Conservation (phyloP, 2,329 filamentous ascomycete genomes). For the Claviceps humidiphila region DNA sequence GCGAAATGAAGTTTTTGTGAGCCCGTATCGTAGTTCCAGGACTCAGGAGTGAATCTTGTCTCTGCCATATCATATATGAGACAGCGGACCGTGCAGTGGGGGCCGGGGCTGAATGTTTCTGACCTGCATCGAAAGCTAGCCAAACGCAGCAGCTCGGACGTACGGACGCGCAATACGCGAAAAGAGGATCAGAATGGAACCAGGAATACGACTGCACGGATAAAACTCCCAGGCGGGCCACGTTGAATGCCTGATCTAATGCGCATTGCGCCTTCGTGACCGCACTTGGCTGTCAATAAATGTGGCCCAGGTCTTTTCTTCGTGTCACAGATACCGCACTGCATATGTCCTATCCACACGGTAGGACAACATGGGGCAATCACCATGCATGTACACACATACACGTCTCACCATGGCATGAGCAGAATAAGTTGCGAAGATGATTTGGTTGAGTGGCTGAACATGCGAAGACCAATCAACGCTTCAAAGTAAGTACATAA, state of each 20-base stretch:
- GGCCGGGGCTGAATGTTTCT: neutral
- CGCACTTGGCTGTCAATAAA: neutral
- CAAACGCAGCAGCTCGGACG: neutral
- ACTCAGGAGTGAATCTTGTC: neutral
- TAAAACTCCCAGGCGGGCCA: neutral
- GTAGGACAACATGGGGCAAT: neutral
- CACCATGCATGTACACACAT: neutral
- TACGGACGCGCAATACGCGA: neutral
- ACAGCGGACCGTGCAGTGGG: neutral
- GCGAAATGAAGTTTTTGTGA: no score
- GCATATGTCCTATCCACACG: neutral
- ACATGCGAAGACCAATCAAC: no score
- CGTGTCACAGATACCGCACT: neutral
- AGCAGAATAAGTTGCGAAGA: neutral
- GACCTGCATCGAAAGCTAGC: neutral
- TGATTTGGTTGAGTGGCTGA: no score
- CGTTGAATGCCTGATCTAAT: neutral
- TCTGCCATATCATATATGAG: neutral
- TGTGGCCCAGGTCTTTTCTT: neutral
- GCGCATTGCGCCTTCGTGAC: neutral
- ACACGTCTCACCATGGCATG: neutral
- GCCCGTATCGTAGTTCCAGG: neutral
- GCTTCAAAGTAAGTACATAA: no score
- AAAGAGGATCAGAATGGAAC: neutral
- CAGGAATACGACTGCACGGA: neutral